These are phyloP conservation scores for Suillus bovinus DNA, from an alignment of 768 basidiomycete species.

Conservation along the genomic window DNA sequence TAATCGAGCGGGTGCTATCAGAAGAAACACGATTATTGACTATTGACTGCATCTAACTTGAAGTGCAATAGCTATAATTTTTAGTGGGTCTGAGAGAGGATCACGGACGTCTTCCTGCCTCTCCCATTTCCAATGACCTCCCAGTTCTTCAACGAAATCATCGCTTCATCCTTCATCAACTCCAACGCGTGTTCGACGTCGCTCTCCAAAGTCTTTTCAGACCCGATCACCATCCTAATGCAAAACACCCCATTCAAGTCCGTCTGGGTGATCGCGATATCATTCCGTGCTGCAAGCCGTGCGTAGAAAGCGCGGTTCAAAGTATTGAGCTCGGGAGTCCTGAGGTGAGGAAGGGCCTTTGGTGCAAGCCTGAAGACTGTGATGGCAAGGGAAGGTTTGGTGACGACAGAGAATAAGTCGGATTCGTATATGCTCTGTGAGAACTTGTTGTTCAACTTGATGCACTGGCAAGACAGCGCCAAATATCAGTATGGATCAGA, in stretches of 20 bases:
- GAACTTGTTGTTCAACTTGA: conserved; percentile 61
- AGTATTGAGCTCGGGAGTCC: conserved; percentile 50
- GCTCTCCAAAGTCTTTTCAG: conserved; percentile 58
- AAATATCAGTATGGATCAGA: not conserved
- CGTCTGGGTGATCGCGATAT: conserved; percentile 80
- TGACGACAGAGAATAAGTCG: conserved; percentile 60
- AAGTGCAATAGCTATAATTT: too few relatives aligned
- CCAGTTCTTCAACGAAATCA: not conserved
- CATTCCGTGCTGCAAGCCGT: conserved; percentile 55
- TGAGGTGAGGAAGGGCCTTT: conserved; percentile 20
- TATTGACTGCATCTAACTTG: too few relatives aligned
- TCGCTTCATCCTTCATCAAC: not conserved
- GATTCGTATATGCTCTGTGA: conserved; percentile 52
- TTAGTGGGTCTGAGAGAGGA: too few relatives aligned
- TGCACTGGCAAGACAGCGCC: conserved; percentile 45
- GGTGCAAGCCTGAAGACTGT: conserved; percentile 73
- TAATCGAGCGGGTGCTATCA: too few relatives aligned
- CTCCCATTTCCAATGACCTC: not conserved
- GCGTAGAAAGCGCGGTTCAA: conserved; percentile 67
- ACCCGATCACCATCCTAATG: conserved; percentile 77
- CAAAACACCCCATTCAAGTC: conserved; percentile 71
- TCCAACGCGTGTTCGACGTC: conserved; percentile 65
- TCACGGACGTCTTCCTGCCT: not conserved
- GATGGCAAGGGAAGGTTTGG: conserved; percentile 69
- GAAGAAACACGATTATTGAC: too few relatives aligned